Evolutionary conservation across 345 rosid species (phyloP).

Genomic region (Gynandropsis gynandra): DNA sequence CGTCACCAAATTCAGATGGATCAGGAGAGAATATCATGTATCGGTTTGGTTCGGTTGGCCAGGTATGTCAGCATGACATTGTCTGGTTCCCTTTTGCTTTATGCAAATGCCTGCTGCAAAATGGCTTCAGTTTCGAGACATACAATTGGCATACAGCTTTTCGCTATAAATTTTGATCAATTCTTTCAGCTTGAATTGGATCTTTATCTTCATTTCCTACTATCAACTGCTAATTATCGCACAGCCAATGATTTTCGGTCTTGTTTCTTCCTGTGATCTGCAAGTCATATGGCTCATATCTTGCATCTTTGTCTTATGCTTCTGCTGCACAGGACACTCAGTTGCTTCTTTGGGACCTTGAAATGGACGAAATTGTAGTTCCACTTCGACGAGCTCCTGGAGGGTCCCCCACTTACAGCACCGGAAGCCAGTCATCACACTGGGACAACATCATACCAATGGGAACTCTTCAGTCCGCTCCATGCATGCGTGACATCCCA

Average conservation of each 20-base stretch:
- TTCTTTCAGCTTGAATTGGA: too few species aligned
- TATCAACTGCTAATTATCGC: too few species aligned
- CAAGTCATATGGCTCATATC: conserved; percentile 3
- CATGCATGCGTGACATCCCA: conserved; percentile 86
- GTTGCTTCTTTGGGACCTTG: conserved; percentile 94
- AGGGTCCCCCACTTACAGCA: conserved; percentile 91
- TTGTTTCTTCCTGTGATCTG: conserved; percentile 14
- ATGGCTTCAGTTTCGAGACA: too few species aligned
- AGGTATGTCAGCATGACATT: conserved; percentile 43
- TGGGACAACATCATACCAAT: conserved; percentile 80
- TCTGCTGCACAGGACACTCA: conserved; percentile 66
- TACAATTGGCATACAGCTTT: too few species aligned
- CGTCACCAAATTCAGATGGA: conserved; percentile 81
- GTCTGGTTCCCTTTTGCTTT: neutral
- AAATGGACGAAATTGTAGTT: conserved; percentile 97
- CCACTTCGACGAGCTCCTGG: conserved; percentile 86
- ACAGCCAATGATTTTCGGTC: too few species aligned
- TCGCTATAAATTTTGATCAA: too few species aligned
- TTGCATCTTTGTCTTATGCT: conserved; percentile 7
- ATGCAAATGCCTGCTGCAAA: too few species aligned
- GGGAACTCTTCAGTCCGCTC: conserved; percentile 91
- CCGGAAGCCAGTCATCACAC: conserved; percentile 97
- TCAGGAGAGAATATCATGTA: conserved; percentile 78
- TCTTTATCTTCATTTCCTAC: too few species aligned
- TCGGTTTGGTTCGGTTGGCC: conserved; percentile 99